Evolutionary conservation across 805 yeast genomes (phyloP).

Genomic region (Cyberlindnera subsufficiens): DNA sequence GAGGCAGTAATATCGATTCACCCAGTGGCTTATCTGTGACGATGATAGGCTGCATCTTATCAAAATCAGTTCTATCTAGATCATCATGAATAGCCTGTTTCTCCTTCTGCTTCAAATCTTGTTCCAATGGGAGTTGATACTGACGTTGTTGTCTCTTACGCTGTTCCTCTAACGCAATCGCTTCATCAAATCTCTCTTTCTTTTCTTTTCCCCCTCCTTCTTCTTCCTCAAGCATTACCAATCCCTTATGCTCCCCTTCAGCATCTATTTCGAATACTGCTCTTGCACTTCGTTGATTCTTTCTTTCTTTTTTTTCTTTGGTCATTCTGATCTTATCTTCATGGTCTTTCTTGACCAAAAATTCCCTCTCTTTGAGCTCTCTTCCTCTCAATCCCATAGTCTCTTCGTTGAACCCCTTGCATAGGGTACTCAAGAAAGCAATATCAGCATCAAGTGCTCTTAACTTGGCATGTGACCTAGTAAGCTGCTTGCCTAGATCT

Average conservation of each 20-base stretch:
- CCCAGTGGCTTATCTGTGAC: background rate
- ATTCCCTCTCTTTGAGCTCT: background rate
- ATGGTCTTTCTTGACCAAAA: background rate
- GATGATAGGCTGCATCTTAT: background rate
- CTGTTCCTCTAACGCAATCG: no score
- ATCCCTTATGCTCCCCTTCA: background rate
- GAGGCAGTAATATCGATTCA: background rate
- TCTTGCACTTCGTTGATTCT: background rate
- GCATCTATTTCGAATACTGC: background rate
- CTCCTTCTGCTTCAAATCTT: no score
- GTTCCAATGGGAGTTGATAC: no score
- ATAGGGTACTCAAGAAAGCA: background rate
- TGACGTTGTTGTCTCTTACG: no score
- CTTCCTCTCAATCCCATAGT: background rate
- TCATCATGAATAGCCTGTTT: no score
- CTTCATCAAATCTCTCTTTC: background rate
- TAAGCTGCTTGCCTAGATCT: background rate
- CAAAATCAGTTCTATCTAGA: no score
- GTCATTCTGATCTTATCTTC: background rate
- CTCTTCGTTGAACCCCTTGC: background rate
- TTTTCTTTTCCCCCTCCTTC: background rate
- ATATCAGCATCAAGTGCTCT: background rate
- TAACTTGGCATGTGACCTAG: background rate
- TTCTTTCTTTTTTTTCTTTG: background rate
- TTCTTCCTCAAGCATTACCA: background rate